phyloP scores from a whole-genome alignment of 2,329 filamentous ascomycete genomes.

The Mollisia scopiformis region DNA sequence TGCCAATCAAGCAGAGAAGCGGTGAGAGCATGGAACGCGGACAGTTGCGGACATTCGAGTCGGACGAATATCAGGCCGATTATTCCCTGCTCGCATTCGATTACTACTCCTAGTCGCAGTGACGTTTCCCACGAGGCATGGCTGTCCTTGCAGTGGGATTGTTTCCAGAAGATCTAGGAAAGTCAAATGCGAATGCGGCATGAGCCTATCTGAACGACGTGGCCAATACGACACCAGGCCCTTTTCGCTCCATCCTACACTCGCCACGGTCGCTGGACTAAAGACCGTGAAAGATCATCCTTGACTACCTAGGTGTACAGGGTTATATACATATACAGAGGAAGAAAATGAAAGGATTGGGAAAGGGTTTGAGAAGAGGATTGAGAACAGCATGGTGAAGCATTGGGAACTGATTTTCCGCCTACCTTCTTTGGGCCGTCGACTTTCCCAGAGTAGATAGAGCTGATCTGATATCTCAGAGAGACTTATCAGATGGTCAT shows the following conservation, averaged over 20 bases:
- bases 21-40: neutral
- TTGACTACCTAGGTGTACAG: too few species aligned
- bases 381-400: too few species aligned
- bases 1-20: constrained; percentile 16
- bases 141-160: neutral
- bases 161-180: neutral
- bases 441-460: too few species aligned
- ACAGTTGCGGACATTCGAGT: constrained; percentile 8
- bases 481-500: too few species aligned
- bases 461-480: too few species aligned
- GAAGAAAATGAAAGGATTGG: too few species aligned
- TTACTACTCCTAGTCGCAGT: constrained; percentile 1
- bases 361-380: too few species aligned
- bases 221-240: constrained; percentile 7
- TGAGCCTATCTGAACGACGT: constrained; percentile 13
- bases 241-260: neutral
- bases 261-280: too few species aligned
- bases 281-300: too few species aligned
- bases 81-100: neutral
- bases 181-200: neutral
- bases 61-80: constrained; percentile 26
- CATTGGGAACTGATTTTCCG: too few species aligned
- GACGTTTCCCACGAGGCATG: constrained; percentile 21
- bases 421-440: too few species aligned
- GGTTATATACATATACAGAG: too few species aligned